Base-by-base conservation (phyloP, 169 alveolate species). In the Plasmodium adleri region DNA sequence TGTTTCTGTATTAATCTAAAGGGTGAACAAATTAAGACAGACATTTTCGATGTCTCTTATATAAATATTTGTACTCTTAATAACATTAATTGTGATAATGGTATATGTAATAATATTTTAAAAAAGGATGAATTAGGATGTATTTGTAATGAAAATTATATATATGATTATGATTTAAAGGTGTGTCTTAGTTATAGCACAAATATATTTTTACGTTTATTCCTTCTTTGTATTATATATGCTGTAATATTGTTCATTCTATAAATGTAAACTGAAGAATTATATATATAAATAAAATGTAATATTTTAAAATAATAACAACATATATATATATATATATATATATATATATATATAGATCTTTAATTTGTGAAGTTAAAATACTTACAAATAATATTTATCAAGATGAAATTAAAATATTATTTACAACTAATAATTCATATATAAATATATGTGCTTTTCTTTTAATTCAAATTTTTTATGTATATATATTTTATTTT, bases 11-110 rank as follows among this genome's bases (percentile, higher is more conserved):
- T 64, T 64, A 71, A 78, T 78, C 24, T 49, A 49, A 66, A 78
- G 12, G 78, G 89, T 45, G 52, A 78, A 50, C 64, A 78, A 49
- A 78, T 78, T 22, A 54, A 20, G 15, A 26, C 64, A 17, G 54
- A 32, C 52, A 78, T 49, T 13, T 78, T 78, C n/a, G 89, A 78
- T 47, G 78, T 78, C 67, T 78, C 89, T 7, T 32, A 78, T 71
- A 78, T 78, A 78, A 64, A 28, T n/a, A 15, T 64, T 17, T 78
- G 89, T 52, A 78, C 89, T 22, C 89, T 78, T 45, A 78, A 78
- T 47, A 45, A 59, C 59, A 78, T 78, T n/a, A 78, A 64, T 45
- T 78, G 89, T 52, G 76, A 78, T 56, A 43, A 64, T 59, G 89
- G 89, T 12, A 78, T 20, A 56, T 78, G 89, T 58, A 78, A 58